Percentiles rank a stretch among this genome's conserved stretches.
Evolutionary conservation across 768 basidiomycete genomes (phyloP).

Genomic region (Lactarius deliciosus): DNA sequence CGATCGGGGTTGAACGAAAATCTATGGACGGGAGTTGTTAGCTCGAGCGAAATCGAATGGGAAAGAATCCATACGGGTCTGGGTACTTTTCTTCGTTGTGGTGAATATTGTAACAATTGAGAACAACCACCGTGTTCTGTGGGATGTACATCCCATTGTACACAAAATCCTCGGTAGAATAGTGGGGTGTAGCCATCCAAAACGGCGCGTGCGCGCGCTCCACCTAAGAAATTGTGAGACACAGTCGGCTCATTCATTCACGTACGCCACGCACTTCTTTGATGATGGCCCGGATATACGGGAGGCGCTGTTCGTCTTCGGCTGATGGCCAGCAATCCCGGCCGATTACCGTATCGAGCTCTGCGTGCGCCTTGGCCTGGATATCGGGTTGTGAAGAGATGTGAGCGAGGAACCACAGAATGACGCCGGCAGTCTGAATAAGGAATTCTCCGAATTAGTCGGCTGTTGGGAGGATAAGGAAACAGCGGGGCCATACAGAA

Average conservation of each 20-base stretch:
- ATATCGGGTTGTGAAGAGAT: slow-evolving; percentile 33
- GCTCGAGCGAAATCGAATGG: slow-evolving; percentile 7
- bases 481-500: slow-evolving; percentile 26
- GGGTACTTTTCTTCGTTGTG: slow-evolving; percentile 40
- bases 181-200: slow-evolving; percentile 37
- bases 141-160: slow-evolving; percentile 37
- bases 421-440: slow-evolving; percentile 37
- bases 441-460: neutral
- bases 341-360: slow-evolving; percentile 34
- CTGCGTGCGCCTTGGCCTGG: slow-evolving; percentile 34
- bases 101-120: slow-evolving; percentile 35
- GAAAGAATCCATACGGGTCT: slow-evolving; percentile 39
- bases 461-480: neutral
- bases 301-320: slow-evolving; percentile 33
- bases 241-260: neutral
- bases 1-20: slow-evolving; percentile 45
- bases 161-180: slow-evolving; percentile 35
- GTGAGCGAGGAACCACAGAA: slow-evolving; percentile 37
- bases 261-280: slow-evolving; percentile 31
- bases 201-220: slow-evolving; percentile 33
- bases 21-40: slow-evolving; percentile 15
- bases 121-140: slow-evolving; percentile 33
- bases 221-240: slow-evolving; percentile 26
- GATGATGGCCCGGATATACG: slow-evolving; percentile 34
- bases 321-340: slow-evolving; percentile 30